phyloP scores from a whole-genome alignment of 2,329 filamentous ascomycete genomes.

The Dactylellina parvicollis region DNA sequence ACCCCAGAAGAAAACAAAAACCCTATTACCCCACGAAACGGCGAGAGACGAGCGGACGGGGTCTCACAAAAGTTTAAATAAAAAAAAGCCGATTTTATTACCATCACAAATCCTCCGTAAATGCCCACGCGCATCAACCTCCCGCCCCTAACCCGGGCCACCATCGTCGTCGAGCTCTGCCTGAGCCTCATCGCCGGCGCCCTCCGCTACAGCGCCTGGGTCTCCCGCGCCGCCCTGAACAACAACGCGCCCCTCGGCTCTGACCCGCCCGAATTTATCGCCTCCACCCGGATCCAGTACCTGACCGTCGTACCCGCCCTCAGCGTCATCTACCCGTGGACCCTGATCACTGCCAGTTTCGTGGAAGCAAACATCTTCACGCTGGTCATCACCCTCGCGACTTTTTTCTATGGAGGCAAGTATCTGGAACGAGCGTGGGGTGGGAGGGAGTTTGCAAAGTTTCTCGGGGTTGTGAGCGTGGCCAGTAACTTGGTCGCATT shows the following conservation, averaged over 20 bases:
- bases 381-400: slow-evolving; percentile 77
- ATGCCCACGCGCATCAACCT: slow-evolving; percentile 90
- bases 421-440: slow-evolving; percentile 98
- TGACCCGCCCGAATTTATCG: slow-evolving; percentile 60
- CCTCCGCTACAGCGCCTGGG: slow-evolving; percentile 77
- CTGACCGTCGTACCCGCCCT: slow-evolving; percentile 84
- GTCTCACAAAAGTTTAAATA: too few species aligned
- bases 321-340: slow-evolving; percentile 92
- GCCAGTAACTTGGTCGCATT: slow-evolving; percentile 68
- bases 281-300: slow-evolving; percentile 76
- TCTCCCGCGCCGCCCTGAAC: slow-evolving; percentile 47
- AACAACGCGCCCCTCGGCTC: slow-evolving; percentile 55
- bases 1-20: neutral
- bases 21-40: neutral
- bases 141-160: slow-evolving; percentile 85
- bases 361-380: slow-evolving; percentile 95
- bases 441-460: slow-evolving; percentile 89
- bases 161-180: slow-evolving; percentile 77
- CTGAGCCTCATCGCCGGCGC: slow-evolving; percentile 85
- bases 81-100: too few species aligned
- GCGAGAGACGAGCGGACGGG: neutral
- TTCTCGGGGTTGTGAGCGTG: slow-evolving; percentile 78
- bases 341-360: slow-evolving; percentile 82
- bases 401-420: slow-evolving; percentile 88
- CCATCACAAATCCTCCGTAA: slow-evolving; percentile 56